Evolutionary conservation across 331 rosid genomes (phyloP).

Genomic region (Quercus lobata): DNA sequence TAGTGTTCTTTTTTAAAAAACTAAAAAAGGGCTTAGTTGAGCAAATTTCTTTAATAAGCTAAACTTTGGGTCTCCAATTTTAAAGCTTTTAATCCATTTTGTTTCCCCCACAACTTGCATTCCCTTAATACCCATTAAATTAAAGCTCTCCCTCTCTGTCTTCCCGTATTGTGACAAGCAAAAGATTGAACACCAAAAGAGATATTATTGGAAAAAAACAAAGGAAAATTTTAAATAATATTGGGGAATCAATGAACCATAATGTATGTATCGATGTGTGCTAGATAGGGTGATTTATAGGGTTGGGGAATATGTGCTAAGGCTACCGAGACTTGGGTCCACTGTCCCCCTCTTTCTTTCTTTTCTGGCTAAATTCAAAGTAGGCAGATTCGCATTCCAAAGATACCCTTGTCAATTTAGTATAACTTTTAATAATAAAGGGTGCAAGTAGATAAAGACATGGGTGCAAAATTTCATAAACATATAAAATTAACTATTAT

Average conservation of each 20-base stretch:
- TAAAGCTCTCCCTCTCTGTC: background rate
- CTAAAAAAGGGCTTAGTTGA: too few relatives aligned
- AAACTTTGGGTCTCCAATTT: too few relatives aligned
- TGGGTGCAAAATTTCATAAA: background rate
- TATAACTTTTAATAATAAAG: background rate
- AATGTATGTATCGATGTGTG: too few relatives aligned
- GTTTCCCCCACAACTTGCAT: too few relatives aligned
- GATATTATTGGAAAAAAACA: too few relatives aligned
- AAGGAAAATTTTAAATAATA: background rate
- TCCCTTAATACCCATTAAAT: background rate
- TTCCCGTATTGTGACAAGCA: background rate
- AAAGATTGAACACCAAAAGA: background rate
- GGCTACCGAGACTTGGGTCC: slow-evolving; percentile 22
- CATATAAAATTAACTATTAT: too few relatives aligned
- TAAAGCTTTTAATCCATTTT: too few relatives aligned
- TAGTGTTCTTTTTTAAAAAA: too few relatives aligned
- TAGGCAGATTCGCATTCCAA: slow-evolving; percentile 19
- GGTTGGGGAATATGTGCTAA: slow-evolving; percentile 15
- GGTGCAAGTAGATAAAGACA: background rate
- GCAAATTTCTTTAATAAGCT: too few relatives aligned
- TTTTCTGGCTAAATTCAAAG: slow-evolving; percentile 7
- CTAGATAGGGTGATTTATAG: background rate
- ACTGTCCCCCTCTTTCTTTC: slow-evolving; percentile 17
- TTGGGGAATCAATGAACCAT: too few relatives aligned
- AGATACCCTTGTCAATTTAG: slow-evolving; percentile 2